Percentiles rank a stretch among this genome's conserved stretches.
phyloP scores from a whole-genome alignment of 192 early-diverging fungal species.

The Umbelopsis ramanniana region DNA sequence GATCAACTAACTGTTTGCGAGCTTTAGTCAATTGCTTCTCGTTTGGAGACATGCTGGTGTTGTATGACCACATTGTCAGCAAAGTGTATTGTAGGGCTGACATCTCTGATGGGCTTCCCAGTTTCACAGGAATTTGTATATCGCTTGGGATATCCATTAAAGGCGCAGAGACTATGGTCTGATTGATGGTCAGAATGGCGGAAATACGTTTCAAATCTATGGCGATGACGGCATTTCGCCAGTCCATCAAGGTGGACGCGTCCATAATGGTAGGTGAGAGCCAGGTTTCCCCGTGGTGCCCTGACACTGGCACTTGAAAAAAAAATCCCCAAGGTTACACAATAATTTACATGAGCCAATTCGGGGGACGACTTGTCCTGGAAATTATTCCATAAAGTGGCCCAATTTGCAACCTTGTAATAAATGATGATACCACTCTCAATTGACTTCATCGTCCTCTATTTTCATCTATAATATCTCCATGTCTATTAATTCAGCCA shows the following conservation, averaged over 20 bases:
- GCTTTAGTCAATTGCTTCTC: not conserved
- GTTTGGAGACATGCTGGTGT: not conserved
- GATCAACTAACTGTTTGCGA: slow-evolving; percentile 17
- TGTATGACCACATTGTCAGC: slow-evolving; percentile 11
- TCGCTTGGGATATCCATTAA: slow-evolving; percentile 6
- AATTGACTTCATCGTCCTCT: too few species aligned
- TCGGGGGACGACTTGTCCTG: not conserved
- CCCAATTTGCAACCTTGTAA: not conserved
- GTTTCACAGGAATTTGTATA: slow-evolving; percentile 7
- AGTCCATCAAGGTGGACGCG: slow-evolving; percentile 21
- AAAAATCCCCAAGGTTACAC: not conserved
- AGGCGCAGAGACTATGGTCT: not conserved
- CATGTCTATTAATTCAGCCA: not conserved
- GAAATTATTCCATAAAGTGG: not conserved
- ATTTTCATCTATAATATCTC: too few species aligned
- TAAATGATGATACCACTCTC: not conserved
- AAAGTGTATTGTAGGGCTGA: slow-evolving; percentile 11
- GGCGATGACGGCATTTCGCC: slow-evolving; percentile 19
- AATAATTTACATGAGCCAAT: not conserved
- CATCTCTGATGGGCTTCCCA: slow-evolving; percentile 15
- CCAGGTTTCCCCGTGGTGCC: slow-evolving; percentile 13
- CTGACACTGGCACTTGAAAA: not conserved
- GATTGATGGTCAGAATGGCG: slow-evolving; percentile 10
- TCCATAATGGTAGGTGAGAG: slow-evolving; percentile 23
- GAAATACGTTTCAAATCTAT: slow-evolving; percentile 16